Base-by-base conservation (phyloP, 2,329 filamentous ascomycete species). In the Pseudogymnoascus sp. region DNA sequence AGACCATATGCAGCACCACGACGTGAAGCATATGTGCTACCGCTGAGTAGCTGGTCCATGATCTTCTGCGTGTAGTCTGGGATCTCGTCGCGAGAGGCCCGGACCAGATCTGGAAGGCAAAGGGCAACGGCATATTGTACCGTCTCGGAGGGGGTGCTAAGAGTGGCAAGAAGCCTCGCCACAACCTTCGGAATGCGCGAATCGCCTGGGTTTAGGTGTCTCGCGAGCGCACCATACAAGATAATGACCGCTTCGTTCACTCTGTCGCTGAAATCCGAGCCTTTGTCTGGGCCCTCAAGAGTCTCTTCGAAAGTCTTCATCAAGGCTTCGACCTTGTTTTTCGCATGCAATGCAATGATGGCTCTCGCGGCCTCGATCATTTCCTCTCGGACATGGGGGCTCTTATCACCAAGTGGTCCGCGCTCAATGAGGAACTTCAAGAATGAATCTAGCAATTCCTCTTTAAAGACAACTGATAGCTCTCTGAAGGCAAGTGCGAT, bases 231-330 rank as follows among this genome's bases (percentile, higher is more conserved):
- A 72, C 94, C 94, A 69, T 99, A 99, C 73, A 99, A 88, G 68
- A 99, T 94, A 68, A 99, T 92, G 60, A 99, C 92, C 15, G 95
- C 94, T 75, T 99, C 94, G 68, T 97, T 97, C 65, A 97, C 89
- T 63, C 91, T 84, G 74, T 99, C 95, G 15, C 90, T 87, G 60
- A 87, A 84, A 66, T 92, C 85, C 0, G 87, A 92, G 62, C 86
- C 88, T 71, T 88, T 90, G 72, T 94, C 90, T 2, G 92, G 89
- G 2, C 85, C 86, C 71, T 93, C 92, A n/a, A 99, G 79, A 0
- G 90, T 92, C 24, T 81, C 82, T 74, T 99, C 94, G 70, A 97
- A 95, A 11, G 93, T 86, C 69, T 88, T 84, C 92, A 99, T 99
- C 61, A 99, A 78, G 66, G 88, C 85, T 70, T 97, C 92, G 3